Evolutionary conservation across 495 filamentous ascomycete species (phyloP), one percentile per base, ranked within the genome.

Genomic region (Hypoxylon fragiforme): DNA sequence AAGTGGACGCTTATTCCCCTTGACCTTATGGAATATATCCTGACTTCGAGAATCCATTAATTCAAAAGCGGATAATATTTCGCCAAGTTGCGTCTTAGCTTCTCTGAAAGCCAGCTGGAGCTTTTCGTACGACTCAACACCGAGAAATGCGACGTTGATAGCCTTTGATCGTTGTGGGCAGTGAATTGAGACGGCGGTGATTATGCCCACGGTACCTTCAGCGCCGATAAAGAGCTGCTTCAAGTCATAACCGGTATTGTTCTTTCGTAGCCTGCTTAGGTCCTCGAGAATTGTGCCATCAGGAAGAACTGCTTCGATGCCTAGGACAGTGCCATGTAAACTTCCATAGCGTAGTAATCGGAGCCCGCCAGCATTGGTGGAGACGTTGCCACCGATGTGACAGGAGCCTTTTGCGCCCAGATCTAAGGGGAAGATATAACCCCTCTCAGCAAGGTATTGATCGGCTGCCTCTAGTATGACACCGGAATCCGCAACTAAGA

Each of bases 211-310:
- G 6, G 94, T 97, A 15, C 94, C 94, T 68, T 98, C 94, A 16
- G 84, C 84, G 15, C 94, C 94, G 57, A 98, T 95, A 70, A 97
- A 97, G 16, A 98, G 81, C 71, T 98, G 94, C 78, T 98, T 98
- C 35, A 98, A 73, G 66, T 97, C 94, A 70, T 97, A 97, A 16
- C 94, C 94, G 6, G 46, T 98, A 73, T 98, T 98, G 78, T 98
- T 97, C 77, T 98, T 98, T 42, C 95, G 85, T 31, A 97, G 73
- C 44, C 78, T 89, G 46, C 81, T 88, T 18, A 98, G 81, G 47
- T 96, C 88, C 54, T 98, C 86, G 11, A 98, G 78, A 47, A 98
- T 81, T 9, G 90, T 95, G 24, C 94, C 94, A 63, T 97, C 89
- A 5, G 94, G 88, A 24, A 97, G 73, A 13, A 98, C 95, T 6